Conservation (phyloP, 768 basidiomycete species). For the Rhodosporidiobolus sp. region DNA sequence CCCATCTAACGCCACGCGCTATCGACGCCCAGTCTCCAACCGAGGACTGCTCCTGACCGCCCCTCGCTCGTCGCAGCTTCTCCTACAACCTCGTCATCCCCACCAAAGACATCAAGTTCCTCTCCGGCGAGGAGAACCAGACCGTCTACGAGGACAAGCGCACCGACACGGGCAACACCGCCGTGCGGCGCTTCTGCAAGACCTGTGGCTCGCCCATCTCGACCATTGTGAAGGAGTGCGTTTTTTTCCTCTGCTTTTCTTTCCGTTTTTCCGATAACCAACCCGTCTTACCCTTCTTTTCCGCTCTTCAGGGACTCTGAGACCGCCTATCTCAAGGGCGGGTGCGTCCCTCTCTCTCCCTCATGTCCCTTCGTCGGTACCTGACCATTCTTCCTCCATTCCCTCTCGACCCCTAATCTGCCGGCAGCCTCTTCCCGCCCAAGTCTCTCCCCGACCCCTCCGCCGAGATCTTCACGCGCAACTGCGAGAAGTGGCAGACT, state of each 20-base stretch:
- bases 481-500: conserved; percentile 12
- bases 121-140: conserved; percentile 1
- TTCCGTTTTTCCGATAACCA: no score
- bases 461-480: conserved; percentile 11
- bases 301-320: not conserved
- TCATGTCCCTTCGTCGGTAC: not conserved
- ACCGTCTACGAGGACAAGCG: conserved; percentile 12
- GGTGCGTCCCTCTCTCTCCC: conserved; percentile 5
- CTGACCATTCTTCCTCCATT: not conserved
- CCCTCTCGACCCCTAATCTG: no score
- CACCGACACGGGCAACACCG: conserved; percentile 13
- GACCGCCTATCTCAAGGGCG: conserved; percentile 16
- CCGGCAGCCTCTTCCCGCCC: conserved; percentile 11
- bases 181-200: not conserved
- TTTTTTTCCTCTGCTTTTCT: not conserved
- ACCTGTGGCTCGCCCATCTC: not conserved
- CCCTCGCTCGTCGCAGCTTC: conserved; percentile 1
- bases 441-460: not conserved
- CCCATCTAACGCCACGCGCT: no score
- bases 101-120: not conserved
- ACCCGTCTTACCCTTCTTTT: not conserved
- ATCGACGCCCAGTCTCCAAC: not conserved
- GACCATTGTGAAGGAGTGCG: not conserved
- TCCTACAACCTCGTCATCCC: conserved; percentile 22
- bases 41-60: not conserved